Evolutionary conservation across 2,329 filamentous ascomycete genomes (phyloP).

Genomic region (Colletotrichum neosansevieriae): DNA sequence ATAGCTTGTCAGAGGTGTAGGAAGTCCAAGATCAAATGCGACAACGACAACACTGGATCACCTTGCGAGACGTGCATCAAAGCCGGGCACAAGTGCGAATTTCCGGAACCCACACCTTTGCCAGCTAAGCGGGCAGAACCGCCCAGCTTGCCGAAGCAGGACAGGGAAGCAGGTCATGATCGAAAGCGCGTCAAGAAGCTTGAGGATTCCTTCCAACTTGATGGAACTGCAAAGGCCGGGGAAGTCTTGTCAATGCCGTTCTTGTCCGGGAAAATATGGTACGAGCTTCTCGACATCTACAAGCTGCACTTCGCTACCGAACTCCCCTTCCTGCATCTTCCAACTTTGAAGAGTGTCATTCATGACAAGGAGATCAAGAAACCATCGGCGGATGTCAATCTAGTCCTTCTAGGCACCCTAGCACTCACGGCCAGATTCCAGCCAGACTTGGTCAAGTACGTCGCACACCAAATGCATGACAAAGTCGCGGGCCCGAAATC

Average conservation of each 20-base stretch:
- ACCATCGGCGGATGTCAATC: conserved; percentile 60
- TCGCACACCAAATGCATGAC: conserved; percentile 54
- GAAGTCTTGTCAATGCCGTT: conserved; percentile 73
- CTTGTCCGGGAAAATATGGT: conserved; percentile 75
- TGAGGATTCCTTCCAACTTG: conserved; percentile 56
- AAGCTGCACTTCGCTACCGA: conserved; percentile 79
- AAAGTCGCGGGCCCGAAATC: conserved; percentile 48
- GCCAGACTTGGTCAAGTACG: conserved; percentile 67
- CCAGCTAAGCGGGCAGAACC: conserved; percentile 58
- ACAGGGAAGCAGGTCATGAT: conserved; percentile 59
- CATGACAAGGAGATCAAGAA: conserved; percentile 53
- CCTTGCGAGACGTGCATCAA: conserved; percentile 80
- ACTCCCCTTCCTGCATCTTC: conserved; percentile 77
- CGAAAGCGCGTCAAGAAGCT: conserved; percentile 61
- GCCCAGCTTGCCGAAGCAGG: conserved; percentile 52
- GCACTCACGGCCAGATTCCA: conserved; percentile 79
- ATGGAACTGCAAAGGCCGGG: conserved; percentile 58
- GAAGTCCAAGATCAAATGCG: conserved; percentile 88
- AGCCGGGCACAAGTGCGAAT: conserved; percentile 78
- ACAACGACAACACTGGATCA: conserved; percentile 71
- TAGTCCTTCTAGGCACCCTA: conserved; percentile 75
- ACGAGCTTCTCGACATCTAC: conserved; percentile 76
- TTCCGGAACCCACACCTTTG: conserved; percentile 62
- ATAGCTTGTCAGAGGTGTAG: conserved; percentile 83
- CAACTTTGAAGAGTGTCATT: conserved; percentile 69